Evolutionary conservation across 176 grass and related monocot genomes (phyloP), one percentile per base, ranked within the genome.

Genomic region (Cocos nucifera): DNA sequence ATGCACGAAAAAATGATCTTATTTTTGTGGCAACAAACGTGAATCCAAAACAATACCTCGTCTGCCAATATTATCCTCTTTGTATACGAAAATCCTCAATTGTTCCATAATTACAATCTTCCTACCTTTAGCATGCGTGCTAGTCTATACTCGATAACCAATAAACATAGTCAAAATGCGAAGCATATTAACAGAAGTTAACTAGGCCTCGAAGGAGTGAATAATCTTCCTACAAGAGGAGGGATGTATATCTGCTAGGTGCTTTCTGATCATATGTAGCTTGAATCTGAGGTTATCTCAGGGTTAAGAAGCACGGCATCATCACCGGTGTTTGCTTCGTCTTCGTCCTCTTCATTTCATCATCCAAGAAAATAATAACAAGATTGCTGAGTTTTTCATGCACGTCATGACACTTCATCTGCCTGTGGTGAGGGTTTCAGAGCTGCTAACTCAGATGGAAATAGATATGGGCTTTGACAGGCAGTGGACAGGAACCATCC

Each of bases 361-460:
- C 82, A 3, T 86, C 81, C 53, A 91, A 96, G 81, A 90, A 98
- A 77, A 81, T 16, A 87, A 92, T 69, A 96, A 88, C 84, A 96
- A 88, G 76, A 87, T 96, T 0, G 92, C 83, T 19, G 78, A 90
- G 59, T 90, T 90, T 68, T 91, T 91, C 87, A 90, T 77, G 87
- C 86, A 88, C 77, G 87, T 23, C 23, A 23, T 23, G 23, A 23
- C 23, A 82, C 92, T 8, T 90, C 87, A 16, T 56, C 80, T 9
- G 80, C 83, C 3, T 96, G 87, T 9, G 92, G 86, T 3, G 87
- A 96, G 29, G 87, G 93, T 64, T 96, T 96, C 83, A 87, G 86
- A 88, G 76, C 75, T 51, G 87, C 92, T 29, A 79, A 88, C 51
- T 70, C 63, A 61, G 83, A 83, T 17, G 87, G 85, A 49, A 87